Conservation (phyloP, 176 grass and related monocot genomes). For the Carex pumila region DNA sequence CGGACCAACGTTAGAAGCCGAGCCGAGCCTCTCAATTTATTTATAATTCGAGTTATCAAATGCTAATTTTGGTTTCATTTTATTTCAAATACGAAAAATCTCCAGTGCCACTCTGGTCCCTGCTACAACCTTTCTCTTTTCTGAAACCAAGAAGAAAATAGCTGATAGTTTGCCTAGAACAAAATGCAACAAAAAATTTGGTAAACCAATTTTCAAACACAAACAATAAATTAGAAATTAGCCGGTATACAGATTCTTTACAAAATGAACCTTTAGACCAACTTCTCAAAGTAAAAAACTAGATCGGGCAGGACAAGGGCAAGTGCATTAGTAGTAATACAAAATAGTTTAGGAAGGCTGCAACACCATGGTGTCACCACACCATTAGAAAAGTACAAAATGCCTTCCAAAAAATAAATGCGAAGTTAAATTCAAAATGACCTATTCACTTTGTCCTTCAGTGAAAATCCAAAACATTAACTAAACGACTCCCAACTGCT, state of each 20-base stretch:
- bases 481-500: background rate
- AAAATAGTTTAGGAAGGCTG: background rate
- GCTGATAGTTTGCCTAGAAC: background rate
- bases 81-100: no score
- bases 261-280: background rate
- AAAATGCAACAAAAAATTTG: background rate
- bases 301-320: background rate
- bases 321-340: background rate
- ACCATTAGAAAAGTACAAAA: slow-evolving; percentile 11
- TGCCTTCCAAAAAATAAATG: slow-evolving; percentile 8
- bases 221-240: background rate
- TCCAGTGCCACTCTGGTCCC: background rate
- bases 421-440: background rate
- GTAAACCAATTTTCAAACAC: background rate
- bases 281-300: background rate
- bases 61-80: no score
- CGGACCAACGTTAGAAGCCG: no score
- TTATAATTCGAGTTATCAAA: no score
- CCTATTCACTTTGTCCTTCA: background rate
- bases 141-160: background rate
- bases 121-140: background rate
- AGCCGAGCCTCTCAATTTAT: no score
- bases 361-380: background rate
- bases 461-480: background rate
- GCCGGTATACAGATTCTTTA: background rate